Conservation (phyloP, 805 yeast species). For the Candida piceae region DNA sequence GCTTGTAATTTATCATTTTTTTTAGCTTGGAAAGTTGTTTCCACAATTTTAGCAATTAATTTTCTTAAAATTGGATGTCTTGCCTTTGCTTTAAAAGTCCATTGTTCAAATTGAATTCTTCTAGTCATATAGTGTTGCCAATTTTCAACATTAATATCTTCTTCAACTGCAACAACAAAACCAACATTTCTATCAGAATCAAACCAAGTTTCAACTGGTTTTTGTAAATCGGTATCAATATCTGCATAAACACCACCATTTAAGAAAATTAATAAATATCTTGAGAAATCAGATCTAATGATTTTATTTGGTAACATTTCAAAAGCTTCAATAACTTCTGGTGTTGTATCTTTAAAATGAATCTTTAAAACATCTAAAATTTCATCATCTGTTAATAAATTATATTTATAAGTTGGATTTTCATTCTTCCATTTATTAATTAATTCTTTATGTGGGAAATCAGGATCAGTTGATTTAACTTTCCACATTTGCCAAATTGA, state of each 20-base stretch:
- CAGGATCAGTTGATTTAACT: constrained; percentile 29
- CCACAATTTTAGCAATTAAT: constrained; percentile 48
- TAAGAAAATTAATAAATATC: constrained; percentile 48
- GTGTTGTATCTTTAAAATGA: constrained; percentile 33
- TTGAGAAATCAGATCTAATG: constrained; percentile 48
- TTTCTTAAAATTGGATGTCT: constrained; percentile 58
- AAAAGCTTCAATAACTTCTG: constrained; percentile 51
- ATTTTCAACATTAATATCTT: constrained; percentile 46
- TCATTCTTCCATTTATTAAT: constrained; percentile 31
- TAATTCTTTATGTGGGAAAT: constrained; percentile 29
- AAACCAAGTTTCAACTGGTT: constrained; percentile 56
- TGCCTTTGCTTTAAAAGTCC: constrained; percentile 55
- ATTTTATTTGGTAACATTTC: constrained; percentile 50
- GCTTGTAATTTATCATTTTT: constrained; percentile 31
- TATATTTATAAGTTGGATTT: constrained; percentile 29
- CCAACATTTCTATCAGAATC: constrained; percentile 51
- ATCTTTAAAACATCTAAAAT: constrained; percentile 23
- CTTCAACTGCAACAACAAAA: constrained; percentile 49
- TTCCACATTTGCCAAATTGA: constrained; percentile 34
- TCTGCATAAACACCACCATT: constrained; percentile 61
- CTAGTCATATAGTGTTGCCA: constrained; percentile 50
- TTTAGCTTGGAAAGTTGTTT: constrained; percentile 39
- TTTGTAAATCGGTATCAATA: constrained; percentile 52
- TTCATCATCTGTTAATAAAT: constrained; percentile 29
- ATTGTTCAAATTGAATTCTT: constrained; percentile 58